A percentile compares a stretch with the other conserved stretches of the same genome.
These are phyloP conservation scores for Leucocoprinus leucothites DNA, from an alignment of 768 basidiomycete species.

Conservation along the genomic window DNA sequence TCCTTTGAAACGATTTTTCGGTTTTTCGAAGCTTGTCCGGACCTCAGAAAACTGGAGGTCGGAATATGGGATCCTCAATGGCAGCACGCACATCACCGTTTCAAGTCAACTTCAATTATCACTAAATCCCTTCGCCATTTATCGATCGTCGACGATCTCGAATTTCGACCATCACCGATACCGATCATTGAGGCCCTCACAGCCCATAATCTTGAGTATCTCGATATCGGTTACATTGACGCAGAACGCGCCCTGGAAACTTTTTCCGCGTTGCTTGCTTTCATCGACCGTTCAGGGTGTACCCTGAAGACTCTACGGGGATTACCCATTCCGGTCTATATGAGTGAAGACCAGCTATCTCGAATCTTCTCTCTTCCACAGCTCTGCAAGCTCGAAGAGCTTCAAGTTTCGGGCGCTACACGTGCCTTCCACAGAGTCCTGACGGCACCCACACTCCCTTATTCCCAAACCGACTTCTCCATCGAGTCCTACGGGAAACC, in stretches of 20 bases:
- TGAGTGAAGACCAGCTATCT: no score
- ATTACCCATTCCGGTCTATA: background rate
- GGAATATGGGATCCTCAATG: no score
- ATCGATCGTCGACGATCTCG: background rate
- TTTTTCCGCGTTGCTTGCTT: conserved; percentile 10
- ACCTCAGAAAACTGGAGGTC: background rate
- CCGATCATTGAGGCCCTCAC: background rate
- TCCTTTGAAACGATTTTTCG: background rate
- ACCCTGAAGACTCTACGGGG: background rate
- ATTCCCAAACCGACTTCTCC: no score
- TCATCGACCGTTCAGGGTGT: conserved; percentile 2
- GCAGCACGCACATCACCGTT: no score
- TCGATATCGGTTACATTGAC: background rate
- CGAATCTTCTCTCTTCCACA: no score
- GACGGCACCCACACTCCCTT: no score
- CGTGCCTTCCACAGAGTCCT: no score
- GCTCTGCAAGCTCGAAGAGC: no score
- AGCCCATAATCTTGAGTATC: background rate
- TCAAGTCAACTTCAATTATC: no score
- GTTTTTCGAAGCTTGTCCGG: background rate
- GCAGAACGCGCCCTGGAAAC: background rate
- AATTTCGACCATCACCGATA: background rate
- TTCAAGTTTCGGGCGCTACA: no score
- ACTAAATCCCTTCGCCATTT: background rate
- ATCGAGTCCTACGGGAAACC: no score